A percentile compares a stretch with the other conserved stretches of the same genome.
Evolutionary conservation across 192 early-diverging fungal genomes (phyloP).

Genomic region (Backusella circina): DNA sequence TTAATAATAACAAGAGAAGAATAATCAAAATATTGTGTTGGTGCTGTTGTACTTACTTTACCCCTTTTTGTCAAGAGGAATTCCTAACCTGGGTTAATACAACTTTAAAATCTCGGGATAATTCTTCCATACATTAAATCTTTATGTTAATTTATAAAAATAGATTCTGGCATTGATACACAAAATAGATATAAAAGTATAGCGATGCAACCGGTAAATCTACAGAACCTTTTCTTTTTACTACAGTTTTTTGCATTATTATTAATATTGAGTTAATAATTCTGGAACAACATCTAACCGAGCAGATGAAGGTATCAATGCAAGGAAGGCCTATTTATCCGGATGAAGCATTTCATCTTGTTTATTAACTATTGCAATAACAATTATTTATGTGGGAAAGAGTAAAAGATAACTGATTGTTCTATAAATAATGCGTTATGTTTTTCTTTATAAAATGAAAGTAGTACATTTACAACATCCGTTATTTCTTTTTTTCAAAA

Average conservation of each 20-base stretch:
- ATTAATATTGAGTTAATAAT: not conserved
- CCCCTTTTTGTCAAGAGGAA: not conserved
- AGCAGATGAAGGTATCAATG: not conserved
- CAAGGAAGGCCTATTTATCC: not conserved
- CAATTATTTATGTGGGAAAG: not conserved
- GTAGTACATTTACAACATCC: not conserved
- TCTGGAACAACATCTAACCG: conserved; percentile 1
- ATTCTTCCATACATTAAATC: not conserved
- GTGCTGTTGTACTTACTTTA: not conserved
- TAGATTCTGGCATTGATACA: not conserved
- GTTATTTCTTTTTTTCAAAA: not conserved
- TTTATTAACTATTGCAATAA: not conserved
- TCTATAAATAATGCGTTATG: not conserved
- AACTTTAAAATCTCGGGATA: not conserved
- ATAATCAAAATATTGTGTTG: not conserved
- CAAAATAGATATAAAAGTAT: not conserved
- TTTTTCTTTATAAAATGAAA: not conserved
- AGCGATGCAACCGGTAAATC: not conserved
- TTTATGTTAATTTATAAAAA: not conserved
- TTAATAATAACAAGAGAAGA: not conserved
- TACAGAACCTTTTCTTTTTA: not conserved
- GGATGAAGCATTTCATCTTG: not conserved
- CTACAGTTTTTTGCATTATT: not conserved
- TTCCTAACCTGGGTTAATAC: not conserved
- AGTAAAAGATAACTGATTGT: not conserved